phyloP scores from a whole-genome alignment of 306 rosid genomes.

The Cucumis sativus region DNA sequence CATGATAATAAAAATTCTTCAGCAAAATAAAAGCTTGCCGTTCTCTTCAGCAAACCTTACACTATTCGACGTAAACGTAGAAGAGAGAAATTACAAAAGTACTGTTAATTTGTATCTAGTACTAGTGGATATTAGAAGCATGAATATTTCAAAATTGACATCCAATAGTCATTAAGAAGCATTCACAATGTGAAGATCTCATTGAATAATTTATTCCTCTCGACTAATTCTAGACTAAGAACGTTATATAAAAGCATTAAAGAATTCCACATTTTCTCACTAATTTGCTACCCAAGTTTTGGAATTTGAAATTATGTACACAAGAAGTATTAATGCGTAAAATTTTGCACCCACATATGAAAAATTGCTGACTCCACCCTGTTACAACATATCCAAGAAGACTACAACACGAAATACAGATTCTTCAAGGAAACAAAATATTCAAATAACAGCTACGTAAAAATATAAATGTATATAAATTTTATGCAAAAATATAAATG shows the following conservation, averaged over 20 bases:
- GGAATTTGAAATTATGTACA: neutral
- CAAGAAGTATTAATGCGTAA: neutral
- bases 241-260: neutral
- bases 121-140: too few species aligned
- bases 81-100: neutral
- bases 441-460: neutral
- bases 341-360: neutral
- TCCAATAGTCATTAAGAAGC: neutral
- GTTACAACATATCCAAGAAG: neutral
- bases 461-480: neutral
- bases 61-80: neutral
- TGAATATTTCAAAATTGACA: too few species aligned
- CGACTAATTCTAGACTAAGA: neutral
- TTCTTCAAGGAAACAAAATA: neutral
- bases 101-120: neutral
- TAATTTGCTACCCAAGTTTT: neutral
- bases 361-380: neutral
- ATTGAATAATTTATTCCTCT: neutral
- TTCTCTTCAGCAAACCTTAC: neutral
- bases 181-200: neutral
- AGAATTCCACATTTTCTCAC: neutral
- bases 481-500: neutral
- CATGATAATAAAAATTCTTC: neutral
- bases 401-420: neutral
- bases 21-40: neutral